phyloP scores from a whole-genome alignment of 2,329 filamentous ascomycete genomes.

The Colletotrichum musicola region DNA sequence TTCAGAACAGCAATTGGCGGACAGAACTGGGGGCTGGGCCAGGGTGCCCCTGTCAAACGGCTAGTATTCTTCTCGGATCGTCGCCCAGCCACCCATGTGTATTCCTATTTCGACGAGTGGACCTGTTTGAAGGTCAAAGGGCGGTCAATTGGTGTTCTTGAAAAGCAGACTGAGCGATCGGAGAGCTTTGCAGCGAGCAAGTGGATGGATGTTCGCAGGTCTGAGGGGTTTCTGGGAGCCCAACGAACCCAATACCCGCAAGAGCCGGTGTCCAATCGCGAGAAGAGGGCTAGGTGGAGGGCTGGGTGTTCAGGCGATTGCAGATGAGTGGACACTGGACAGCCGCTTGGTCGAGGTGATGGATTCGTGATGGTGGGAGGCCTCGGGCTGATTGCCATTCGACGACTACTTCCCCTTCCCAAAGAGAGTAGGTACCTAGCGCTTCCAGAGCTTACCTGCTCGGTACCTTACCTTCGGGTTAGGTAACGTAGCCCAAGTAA shows the following conservation, averaged over 20 bases:
- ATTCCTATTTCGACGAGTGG: conserved; percentile 10
- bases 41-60: conserved; percentile 14
- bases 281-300: conserved; percentile 20
- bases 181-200: conserved; percentile 21
- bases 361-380: conserved; percentile 27
- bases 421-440: background rate
- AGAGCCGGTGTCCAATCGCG: conserved; percentile 19
- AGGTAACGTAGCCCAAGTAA: too few species aligned
- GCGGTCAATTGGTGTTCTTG: conserved; percentile 32
- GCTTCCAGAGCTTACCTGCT: conserved; percentile 12
- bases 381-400: conserved; percentile 12
- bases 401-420: background rate
- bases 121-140: conserved; percentile 22
- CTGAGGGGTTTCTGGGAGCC: conserved; percentile 25
- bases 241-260: conserved; percentile 36
- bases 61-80: conserved; percentile 17
- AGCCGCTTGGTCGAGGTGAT: conserved; percentile 20
- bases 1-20: conserved; percentile 17
- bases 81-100: conserved; percentile 12
- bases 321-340: conserved; percentile 7
- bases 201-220: conserved; percentile 32
- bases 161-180: conserved; percentile 2
- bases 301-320: conserved; percentile 15
- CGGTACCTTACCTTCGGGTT: background rate
- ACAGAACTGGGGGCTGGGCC: background rate